A percentile compares a stretch with the other conserved stretches of the same genome.
Evolutionary conservation across 2,329 filamentous ascomycete species (phyloP).

Genomic region (Blastomyces gilchristii): DNA sequence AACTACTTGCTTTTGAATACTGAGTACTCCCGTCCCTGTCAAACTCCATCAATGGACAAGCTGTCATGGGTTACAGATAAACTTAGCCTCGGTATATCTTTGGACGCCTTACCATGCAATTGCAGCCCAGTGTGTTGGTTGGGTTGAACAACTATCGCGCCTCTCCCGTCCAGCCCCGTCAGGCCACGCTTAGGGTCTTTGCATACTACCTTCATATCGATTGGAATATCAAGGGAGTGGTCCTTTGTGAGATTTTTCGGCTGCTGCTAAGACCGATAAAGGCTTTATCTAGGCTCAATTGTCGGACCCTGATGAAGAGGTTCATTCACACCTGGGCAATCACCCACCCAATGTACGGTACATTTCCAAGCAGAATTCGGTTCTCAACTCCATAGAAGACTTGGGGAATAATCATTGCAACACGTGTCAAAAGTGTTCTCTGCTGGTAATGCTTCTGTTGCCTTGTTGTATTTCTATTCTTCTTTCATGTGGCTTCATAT

Average conservation of each 20-base stretch:
- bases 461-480: background rate
- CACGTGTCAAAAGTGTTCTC: conserved; percentile 5
- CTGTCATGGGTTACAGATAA: background rate
- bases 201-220: background rate
- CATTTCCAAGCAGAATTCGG: background rate
- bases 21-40: background rate
- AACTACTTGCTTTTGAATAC: background rate
- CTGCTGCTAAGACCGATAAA: background rate
- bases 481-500: background rate
- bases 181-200: background rate
- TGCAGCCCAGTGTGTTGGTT: background rate
- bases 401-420: conserved; percentile 5
- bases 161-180: background rate
- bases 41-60: background rate
- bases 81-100: background rate
- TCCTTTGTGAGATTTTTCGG: background rate
- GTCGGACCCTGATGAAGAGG: background rate
- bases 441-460: background rate
- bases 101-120: background rate
- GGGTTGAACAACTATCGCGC: background rate
- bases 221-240: background rate
- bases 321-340: background rate
- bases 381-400: background rate
- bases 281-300: background rate
- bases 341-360: background rate